Base-by-base conservation (phyloP, 441 rosid genomes). In the Erodium texanum region DNA sequence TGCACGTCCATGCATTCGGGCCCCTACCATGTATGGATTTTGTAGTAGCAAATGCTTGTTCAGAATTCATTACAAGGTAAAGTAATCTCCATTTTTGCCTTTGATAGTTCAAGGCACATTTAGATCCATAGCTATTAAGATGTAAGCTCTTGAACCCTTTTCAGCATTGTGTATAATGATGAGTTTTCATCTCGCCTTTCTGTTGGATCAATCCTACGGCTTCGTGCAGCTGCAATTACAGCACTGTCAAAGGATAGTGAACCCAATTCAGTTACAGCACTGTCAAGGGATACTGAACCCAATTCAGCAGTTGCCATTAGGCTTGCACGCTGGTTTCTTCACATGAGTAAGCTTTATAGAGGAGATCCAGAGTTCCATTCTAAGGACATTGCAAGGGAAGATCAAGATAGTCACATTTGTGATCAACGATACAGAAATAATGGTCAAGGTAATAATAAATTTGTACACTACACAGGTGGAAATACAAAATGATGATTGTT, bases 171-270 rank as follows among this genome's bases (percentile, higher is more conserved):
- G 72, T 87, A 86, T 65, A 81, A 85, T 86, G 84, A 87, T 70
- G 98, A 93, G 76, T 93, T 93, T 84, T 93, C 97, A 66, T 75
- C 98, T 50, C 84, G 97, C 68, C 97, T 93, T 77, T 93, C 98
- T 4, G 86, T 88, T 78, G 89, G 96, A 81, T 90, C 98, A 0
- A 73, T 93, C 70, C 78, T 89, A 41, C 88, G 94, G 72, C 97
- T 93, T 66, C 93, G 90, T 68, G 97, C 86, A 52, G 86, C 93
- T 68, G 88, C 96, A 54, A 72, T 93, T 56, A 87, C 70, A 73
- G 86, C 96, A 56, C 77, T 93, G 59, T 77, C 94, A 27, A 85
- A 93, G 70, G 88, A 90, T 67, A 70, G 85, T 11, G 78, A 79
- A 75, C 74, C 93, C 19, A 91, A 93, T 63, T 73, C 87, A 2